Evolutionary conservation across 176 grass and related monocot genomes (phyloP), one percentile per base, ranked within the genome.

Genomic region (Ensete ventricosum): DNA sequence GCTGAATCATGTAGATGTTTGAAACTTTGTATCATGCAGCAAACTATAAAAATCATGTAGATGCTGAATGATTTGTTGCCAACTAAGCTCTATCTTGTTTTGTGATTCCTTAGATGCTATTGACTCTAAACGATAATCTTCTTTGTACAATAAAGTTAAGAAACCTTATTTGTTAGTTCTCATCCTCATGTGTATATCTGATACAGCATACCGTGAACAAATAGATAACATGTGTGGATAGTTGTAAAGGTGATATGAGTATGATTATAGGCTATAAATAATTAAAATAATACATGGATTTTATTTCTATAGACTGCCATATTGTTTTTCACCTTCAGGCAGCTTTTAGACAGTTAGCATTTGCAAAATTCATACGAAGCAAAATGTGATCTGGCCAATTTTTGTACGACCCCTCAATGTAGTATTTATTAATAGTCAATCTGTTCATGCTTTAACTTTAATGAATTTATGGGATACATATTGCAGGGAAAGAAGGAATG

Each of bases 401-500:
- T 43, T 43, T 0, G 34, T 43, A 43, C 4, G 34, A 43, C 17
- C 55, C 25, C 9, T 13, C 11, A 14, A 26, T 29, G 25, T 29
- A 67, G 20, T 68, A 48, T 62, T 62, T 43, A 14, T 43, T 68
- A 25, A 9, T 34, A 43, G 24, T 16, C 24, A 26, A 67, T 68
- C 2, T 48, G 23, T 68, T 26, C 12, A 34, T 34, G 23, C 14
- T 49, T 59, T 75, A 10, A 17, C 26, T 19, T 24, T 78, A 14
- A 78, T 43, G 50, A 54, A n/a, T 14, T 34, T 86, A 19, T 73
- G 22, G 54, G 23, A 80, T 55, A 5, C 79, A 62, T 72, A 57
- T 86, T 83, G 59, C 88, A 99, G 96, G 96, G 96, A 24, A 99
- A 99, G 96, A 99, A 95, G 81, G 96, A 99, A 77, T 99, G 96